phyloP scores from a whole-genome alignment of 2,329 filamentous ascomycete species.

The Podosphaera xanthii region DNA sequence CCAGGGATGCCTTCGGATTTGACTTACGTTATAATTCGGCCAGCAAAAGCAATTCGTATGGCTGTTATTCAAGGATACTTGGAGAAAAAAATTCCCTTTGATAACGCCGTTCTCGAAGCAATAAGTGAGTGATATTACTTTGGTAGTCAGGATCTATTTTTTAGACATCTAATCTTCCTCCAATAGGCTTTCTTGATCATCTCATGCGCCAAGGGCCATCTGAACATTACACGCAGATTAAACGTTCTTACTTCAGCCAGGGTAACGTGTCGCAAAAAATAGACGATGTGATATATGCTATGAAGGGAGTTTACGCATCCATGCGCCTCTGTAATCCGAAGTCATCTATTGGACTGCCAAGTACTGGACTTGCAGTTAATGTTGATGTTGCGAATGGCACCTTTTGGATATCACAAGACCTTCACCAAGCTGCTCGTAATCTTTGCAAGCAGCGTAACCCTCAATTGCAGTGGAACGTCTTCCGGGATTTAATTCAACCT shows the following conservation, averaged over 20 bases:
- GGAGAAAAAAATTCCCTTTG: conserved; percentile 31
- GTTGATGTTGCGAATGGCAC: conserved; percentile 79
- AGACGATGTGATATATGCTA: conserved; percentile 46
- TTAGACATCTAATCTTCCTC: conserved; percentile 1
- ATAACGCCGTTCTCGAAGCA: conserved; percentile 48
- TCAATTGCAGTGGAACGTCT: conserved; percentile 7
- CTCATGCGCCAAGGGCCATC: conserved; percentile 62
- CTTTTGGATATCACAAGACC: conserved; percentile 42
- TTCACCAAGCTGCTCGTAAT: conserved; percentile 17
- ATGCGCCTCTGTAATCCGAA: conserved; percentile 47
- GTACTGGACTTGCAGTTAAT: conserved; percentile 53
- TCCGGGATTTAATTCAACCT: conserved; percentile 10
- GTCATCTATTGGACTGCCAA: conserved; percentile 9
- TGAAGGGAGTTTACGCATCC: conserved; percentile 77
- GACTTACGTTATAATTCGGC: conserved; percentile 38
- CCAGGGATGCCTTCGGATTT: conserved; percentile 17
- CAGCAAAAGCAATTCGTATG: conserved; percentile 47
- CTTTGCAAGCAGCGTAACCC: conserved; percentile 11
- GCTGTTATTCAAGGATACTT: conserved; percentile 44
- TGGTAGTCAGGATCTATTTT: neutral
- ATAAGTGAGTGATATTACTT: conserved; percentile 31
- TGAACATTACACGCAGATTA: conserved; percentile 43
- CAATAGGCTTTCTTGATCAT: conserved; percentile 61
- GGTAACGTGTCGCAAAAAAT: conserved; percentile 22
- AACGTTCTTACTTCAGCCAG: conserved; percentile 53